Base-by-base conservation (phyloP, 352 stramenopile genomes). In the Globisporangium uncinulatum region DNA sequence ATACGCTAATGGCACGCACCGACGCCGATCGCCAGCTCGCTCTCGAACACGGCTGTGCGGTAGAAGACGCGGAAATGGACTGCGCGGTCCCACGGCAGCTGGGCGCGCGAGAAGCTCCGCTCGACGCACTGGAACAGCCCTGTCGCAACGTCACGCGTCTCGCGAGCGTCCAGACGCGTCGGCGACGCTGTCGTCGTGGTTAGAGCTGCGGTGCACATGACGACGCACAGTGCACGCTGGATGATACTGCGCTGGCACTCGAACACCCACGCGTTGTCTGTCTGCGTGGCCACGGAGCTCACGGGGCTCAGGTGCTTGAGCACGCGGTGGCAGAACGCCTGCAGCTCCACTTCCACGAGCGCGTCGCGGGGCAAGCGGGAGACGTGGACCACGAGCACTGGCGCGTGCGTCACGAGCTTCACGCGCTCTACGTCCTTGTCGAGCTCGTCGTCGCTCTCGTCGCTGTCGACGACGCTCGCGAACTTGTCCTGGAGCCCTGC, bases 11-110 rank as follows among this genome's bases (percentile, higher is more conserved):
- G 8, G 10, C 36, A n/a, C 37, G 54, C 54, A 0, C 39, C 3
- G 5, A 49, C 54, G 15, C 51, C 77, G 47, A 92, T 65, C 13
- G 72, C 66, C 19, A 75, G 45, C 24, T 92, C 80, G 32, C 69
- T 89, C 17, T 65, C 63, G 20, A 86, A 79, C n/a, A 61, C 56
- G 5, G 66, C 62, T 15, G 63, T 54, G 36, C 74, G 63, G 60
- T 92, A 90, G 45, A 91, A 92, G 2, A 88, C 76, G 36, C 85
- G 82, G 8, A 87, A 57, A 41, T 93, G 83, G 20, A 86, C 61
- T 6, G 90, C 60, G 34, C 73, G 72, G 39, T 89, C 69, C 82
- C 80, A 92, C 8, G 71, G 63, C 36, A 92, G 62, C 32, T 69
- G 32, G 1, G 73, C 73, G 31, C 70, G 49, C 31, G 74, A 61